Evolutionary conservation across 108 stramenopile genomes (phyloP), one percentile per base, ranked within the genome.

Genomic region (Skeletonema potamos): DNA sequence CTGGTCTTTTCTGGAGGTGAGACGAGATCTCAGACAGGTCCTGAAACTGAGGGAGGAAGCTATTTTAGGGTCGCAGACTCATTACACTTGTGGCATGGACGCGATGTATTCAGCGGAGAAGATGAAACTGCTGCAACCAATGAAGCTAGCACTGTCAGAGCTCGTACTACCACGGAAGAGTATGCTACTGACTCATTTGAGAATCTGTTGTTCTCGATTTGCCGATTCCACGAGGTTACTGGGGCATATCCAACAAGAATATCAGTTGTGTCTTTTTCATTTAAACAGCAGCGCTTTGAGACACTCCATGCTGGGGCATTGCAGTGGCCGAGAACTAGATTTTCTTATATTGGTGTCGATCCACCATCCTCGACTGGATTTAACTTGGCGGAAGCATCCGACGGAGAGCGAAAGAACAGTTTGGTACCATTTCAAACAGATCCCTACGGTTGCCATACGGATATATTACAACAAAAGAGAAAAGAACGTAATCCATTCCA

Each of bases 101-200:
- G 70, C 5, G 65, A 84, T 51, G 79, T 72, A 33, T 72, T 73
- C 46, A 29, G 1, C 6, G 33, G 11, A 32, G 54, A 22, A 32
- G 54, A 39, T 27, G 57, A 29, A 12, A 27, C 58, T 5, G 2
- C 1, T 28, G 32, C 64, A 3, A 43, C 44, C 22, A 44, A 24
- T 20, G 27, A 66, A 36, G 67, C 26, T 26, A 26, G 57, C 18
- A 89, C 71, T 29, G 93, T 93, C 1, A 68, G 95, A 65, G 84
- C 95, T 9, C 82, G 95, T 26, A 92, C 95, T 6, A 69, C 78
- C 15, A 82, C 95, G 15, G 95, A 96, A 85, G 95, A 98, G 54
- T 99, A 93, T 81, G 97, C 99, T 6, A 92, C 94, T 1, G 99
- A 99, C 64, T 93, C 92, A 27, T 97, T 97, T 82, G 92, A 98